Conservation (phyloP, 495 filamentous ascomycete genomes). For the Chaetomium cochliodes region DNA sequence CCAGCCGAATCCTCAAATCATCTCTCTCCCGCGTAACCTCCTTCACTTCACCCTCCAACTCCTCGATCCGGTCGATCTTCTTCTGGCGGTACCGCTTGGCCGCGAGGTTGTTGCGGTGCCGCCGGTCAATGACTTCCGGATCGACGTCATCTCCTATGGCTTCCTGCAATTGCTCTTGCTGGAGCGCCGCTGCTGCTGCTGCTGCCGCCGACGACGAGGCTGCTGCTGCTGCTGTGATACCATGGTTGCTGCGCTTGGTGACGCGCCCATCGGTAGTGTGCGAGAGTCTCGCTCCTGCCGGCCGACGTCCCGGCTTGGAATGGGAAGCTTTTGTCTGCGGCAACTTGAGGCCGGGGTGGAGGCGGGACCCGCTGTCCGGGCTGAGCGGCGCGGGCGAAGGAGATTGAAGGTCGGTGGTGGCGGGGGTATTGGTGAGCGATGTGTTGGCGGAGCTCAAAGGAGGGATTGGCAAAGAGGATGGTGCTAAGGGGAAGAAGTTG, state of each 20-base stretch:
- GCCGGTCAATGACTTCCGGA: conserved; percentile 45
- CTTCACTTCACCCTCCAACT: conserved; percentile 61
- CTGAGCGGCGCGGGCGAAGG: conserved; percentile 1
- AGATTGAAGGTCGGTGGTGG: conserved; percentile 7
- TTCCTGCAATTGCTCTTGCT: neutral
- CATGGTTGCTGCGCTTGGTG: conserved; percentile 9
- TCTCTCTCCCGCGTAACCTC: conserved; percentile 60
- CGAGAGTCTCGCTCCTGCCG: conserved; percentile 9
- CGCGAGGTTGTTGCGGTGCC: conserved; percentile 65
- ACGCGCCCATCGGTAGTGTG: conserved; percentile 9
- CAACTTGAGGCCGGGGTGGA: conserved; percentile 23
- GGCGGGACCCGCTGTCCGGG: neutral
- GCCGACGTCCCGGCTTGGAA: conserved; percentile 20
- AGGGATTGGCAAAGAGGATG: neutral
- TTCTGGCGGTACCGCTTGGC: conserved; percentile 71
- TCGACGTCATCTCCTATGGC: conserved; percentile 20
- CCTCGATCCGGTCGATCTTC: conserved; percentile 63
- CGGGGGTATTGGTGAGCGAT: conserved; percentile 12
- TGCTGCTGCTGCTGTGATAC: neutral
- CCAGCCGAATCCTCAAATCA: conserved; percentile 61
- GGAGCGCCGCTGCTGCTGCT: neutral
- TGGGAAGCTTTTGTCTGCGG: neutral
- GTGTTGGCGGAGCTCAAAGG: neutral
- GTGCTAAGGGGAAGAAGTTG: neutral
- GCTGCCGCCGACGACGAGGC: neutral